Evolutionary conservation across 2,329 filamentous ascomycete genomes (phyloP).

Genomic region (Fusarium redolens): DNA sequence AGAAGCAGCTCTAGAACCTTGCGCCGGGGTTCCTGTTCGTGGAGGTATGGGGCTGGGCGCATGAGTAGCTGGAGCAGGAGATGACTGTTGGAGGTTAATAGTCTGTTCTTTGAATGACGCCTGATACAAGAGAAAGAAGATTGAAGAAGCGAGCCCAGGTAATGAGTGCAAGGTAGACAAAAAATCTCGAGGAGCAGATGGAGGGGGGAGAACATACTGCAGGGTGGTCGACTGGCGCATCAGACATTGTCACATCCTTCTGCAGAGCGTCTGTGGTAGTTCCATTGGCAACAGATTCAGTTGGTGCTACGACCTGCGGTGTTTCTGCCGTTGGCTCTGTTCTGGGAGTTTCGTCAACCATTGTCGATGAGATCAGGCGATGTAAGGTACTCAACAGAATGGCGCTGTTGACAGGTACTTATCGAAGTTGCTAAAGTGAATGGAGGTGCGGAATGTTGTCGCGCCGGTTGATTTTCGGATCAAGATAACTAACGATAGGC

Average conservation of each 20-base stretch:
- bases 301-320: constrained; percentile 33
- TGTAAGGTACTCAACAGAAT: background rate
- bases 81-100: constrained; percentile 47
- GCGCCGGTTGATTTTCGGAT: constrained; percentile 44
- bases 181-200: background rate
- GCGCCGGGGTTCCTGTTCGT: constrained; percentile 62
- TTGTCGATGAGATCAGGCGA: constrained; percentile 21
- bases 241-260: constrained; percentile 58
- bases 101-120: background rate
- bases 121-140: constrained; percentile 3
- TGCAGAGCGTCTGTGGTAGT: constrained; percentile 41
- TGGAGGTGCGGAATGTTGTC: constrained; percentile 7
- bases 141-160: background rate
- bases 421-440: constrained; percentile 4
- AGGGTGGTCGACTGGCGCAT: constrained; percentile 55
- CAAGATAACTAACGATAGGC: background rate
- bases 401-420: constrained; percentile 10
- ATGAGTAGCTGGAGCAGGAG: constrained; percentile 52
- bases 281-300: constrained; percentile 38
- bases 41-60: constrained; percentile 57
- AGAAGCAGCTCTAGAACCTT: constrained; percentile 66
- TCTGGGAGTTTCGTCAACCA: constrained; percentile 48
- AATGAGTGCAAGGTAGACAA: background rate
- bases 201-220: constrained; percentile 47
- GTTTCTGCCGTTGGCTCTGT: constrained; percentile 33